Evolutionary conservation across 371 early-diverging fungal genomes (phyloP).

Genomic region (Rhizopus stolonifer): DNA sequence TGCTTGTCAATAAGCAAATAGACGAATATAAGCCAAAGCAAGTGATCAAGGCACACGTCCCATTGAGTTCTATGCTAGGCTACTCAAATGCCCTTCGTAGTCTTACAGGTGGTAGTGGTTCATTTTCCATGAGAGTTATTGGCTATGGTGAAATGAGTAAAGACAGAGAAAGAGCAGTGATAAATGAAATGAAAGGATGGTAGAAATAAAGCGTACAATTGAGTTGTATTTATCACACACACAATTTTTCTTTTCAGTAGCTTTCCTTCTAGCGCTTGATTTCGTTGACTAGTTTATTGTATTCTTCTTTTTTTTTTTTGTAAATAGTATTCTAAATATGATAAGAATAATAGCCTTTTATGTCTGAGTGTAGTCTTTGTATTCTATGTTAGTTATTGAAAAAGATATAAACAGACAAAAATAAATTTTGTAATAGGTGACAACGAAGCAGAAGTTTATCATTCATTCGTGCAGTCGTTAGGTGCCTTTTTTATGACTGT

Average conservation of each 20-base stretch:
- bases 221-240: neutral
- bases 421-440: too few species aligned
- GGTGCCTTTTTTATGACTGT: too few species aligned
- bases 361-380: too few species aligned
- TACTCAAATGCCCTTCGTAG: constrained; percentile 85
- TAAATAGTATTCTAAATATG: too few species aligned
- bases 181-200: constrained; percentile 62
- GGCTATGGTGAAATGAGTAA: constrained; percentile 80
- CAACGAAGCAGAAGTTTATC: too few species aligned
- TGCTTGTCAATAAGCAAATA: constrained; percentile 30
- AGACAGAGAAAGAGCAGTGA: constrained; percentile 68
- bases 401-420: too few species aligned
- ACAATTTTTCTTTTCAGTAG: neutral
- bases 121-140: constrained; percentile 82
- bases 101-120: constrained; percentile 83
- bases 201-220: constrained; percentile 8
- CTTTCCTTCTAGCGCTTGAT: too few species aligned
- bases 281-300: too few species aligned
- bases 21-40: constrained; percentile 46
- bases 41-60: constrained; percentile 70
- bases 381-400: too few species aligned
- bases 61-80: constrained; percentile 84
- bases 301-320: too few species aligned
- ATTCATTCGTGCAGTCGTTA: too few species aligned
- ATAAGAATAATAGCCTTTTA: too few species aligned